These are phyloP conservation scores for Platanthera zijinensis DNA, from an alignment of 106 monocot species.

Conservation along the genomic window DNA sequence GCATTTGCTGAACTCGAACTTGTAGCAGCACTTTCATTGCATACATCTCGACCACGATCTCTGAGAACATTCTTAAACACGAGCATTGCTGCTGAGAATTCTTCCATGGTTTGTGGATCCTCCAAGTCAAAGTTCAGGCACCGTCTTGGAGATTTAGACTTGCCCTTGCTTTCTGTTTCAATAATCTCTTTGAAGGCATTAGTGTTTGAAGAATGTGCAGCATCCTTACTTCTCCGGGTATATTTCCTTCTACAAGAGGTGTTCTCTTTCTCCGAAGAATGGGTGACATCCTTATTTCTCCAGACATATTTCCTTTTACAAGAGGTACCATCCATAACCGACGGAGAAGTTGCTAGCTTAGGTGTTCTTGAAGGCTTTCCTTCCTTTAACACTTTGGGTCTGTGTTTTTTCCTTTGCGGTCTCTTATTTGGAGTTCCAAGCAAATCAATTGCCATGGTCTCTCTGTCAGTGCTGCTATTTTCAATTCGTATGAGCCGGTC, in stretches of 20 bases:
- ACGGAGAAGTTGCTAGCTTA: slow-evolving; percentile 23
- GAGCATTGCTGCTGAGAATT: background rate
- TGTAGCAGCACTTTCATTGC: background rate
- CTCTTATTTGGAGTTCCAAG: slow-evolving; percentile 39
- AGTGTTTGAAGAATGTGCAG: slow-evolving; percentile 2
- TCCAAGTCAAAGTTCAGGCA: slow-evolving; percentile 48
- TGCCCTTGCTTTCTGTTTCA: background rate
- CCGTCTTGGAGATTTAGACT: slow-evolving; percentile 27
- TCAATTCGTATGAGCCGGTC: background rate
- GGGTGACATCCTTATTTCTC: too few species aligned
- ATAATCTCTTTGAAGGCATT: slow-evolving; percentile 1
- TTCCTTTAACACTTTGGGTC: slow-evolving; percentile 78
- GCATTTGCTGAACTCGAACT: slow-evolving; percentile 1
- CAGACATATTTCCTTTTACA: slow-evolving; percentile 2
- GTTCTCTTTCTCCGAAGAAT: slow-evolving; percentile 4
- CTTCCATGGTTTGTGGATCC: background rate
- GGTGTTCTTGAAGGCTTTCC: slow-evolving; percentile 43
- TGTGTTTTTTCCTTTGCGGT: slow-evolving; percentile 47
- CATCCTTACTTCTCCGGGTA: slow-evolving; percentile 31
- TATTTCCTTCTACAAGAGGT: slow-evolving; percentile 39
- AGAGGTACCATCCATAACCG: slow-evolving; percentile 6
- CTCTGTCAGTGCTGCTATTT: background rate
- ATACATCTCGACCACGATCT: background rate
- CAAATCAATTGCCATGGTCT: slow-evolving; percentile 34
- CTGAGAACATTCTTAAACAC: background rate